These are phyloP conservation scores for Mycena metata DNA, from an alignment of 768 basidiomycete species.

Conservation along the genomic window DNA sequence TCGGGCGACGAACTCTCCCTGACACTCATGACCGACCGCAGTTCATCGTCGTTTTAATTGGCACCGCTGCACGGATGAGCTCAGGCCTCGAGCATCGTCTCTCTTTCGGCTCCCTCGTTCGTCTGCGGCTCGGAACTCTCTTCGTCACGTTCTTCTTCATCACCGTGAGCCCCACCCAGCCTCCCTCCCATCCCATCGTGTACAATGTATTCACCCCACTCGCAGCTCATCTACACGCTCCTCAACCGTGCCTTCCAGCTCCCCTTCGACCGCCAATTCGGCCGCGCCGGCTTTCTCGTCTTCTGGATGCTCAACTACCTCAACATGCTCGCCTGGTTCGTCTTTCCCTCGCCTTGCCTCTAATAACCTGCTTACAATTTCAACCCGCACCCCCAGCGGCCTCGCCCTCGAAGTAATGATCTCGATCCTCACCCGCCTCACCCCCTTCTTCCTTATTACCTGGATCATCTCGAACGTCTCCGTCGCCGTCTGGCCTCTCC, in stretches of 20 bases:
- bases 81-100: slow-evolving; percentile 53
- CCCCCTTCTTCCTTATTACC: slow-evolving; percentile 50
- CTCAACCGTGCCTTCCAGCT: slow-evolving; percentile 60
- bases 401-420: slow-evolving; percentile 51
- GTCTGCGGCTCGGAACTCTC: slow-evolving; percentile 47
- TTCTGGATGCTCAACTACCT: slow-evolving; percentile 49
- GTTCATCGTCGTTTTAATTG: slow-evolving; percentile 58
- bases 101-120: slow-evolving; percentile 47
- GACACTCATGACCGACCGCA: background rate
- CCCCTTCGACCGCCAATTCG: slow-evolving; percentile 53
- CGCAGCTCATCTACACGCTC: slow-evolving; percentile 51
- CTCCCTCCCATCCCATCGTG: no score
- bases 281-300: slow-evolving; percentile 45
- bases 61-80: slow-evolving; percentile 49
- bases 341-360: background rate
- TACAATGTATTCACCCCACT: background rate
- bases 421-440: slow-evolving; percentile 49
- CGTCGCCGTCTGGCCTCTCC: slow-evolving; percentile 52
- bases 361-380: background rate
- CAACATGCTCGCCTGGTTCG: slow-evolving; percentile 47
- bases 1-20: no score
- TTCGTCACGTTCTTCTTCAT: slow-evolving; percentile 54
- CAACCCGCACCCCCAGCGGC: slow-evolving; percentile 34
- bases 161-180: no score
- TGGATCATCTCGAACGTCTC: slow-evolving; percentile 44